These are phyloP conservation scores for Tetramitus jugosus DNA, from an alignment of 208 protist genomes.

Conservation along the genomic window DNA sequence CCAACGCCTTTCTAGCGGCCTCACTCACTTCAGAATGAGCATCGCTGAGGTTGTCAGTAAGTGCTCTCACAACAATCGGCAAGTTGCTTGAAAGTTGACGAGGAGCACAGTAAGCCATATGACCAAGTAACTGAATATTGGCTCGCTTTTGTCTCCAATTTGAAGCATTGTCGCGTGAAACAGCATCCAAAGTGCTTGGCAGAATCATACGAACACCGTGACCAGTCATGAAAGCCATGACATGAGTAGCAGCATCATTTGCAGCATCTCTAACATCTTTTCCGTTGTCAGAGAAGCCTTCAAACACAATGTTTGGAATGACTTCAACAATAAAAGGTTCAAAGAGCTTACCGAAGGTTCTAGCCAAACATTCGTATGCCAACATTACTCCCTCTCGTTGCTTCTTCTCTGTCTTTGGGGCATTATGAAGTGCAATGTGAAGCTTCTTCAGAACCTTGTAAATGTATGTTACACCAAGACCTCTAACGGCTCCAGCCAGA, in stretches of 20 bases:
- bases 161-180: background rate
- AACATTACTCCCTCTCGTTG: background rate
- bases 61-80: conserved; percentile 73
- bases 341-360: conserved; percentile 17
- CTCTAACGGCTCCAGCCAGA: background rate
- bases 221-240: conserved; percentile 26
- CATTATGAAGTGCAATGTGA: background rate
- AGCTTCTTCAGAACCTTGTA: background rate
- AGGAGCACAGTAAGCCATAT: conserved; percentile 35
- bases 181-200: conserved; percentile 23
- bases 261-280: conserved; percentile 31
- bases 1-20: conserved; percentile 64
- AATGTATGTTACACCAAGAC: background rate
- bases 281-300: conserved; percentile 25
- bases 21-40: conserved; percentile 67
- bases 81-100: conserved; percentile 44
- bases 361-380: background rate
- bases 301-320: conserved; percentile 23
- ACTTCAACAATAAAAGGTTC: conserved; percentile 39
- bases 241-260: conserved; percentile 9
- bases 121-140: conserved; percentile 35
- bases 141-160: conserved; percentile 30
- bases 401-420: background rate
- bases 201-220: conserved; percentile 32
- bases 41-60: conserved; percentile 69